A percentile compares a stretch with the other conserved stretches of the same genome.
Conservation (phyloP, 2,329 filamentous ascomycete genomes). For the Thermoascus crustaceus region DNA sequence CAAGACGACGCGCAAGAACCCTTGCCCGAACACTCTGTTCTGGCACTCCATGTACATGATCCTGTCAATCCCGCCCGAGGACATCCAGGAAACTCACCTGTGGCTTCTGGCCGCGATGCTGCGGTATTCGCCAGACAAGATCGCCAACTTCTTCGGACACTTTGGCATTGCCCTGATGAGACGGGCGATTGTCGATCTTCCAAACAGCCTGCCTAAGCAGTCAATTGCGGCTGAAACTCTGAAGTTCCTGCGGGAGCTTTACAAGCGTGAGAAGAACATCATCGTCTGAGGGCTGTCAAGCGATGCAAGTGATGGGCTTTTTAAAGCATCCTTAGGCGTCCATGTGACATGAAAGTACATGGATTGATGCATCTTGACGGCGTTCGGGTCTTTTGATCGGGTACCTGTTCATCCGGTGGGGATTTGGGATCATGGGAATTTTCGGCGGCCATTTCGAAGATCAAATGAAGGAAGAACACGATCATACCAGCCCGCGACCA, state of each 20-base stretch:
- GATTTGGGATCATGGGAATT: too few relatives aligned
- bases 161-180: constrained; percentile 64
- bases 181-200: constrained; percentile 66
- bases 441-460: too few relatives aligned
- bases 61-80: constrained; percentile 60
- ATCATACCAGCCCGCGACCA: too few relatives aligned
- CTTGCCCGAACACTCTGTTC: constrained; percentile 70
- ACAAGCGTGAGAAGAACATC: constrained; percentile 29
- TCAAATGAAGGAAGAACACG: too few relatives aligned
- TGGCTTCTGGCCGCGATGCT: constrained; percentile 65
- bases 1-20: constrained; percentile 59
- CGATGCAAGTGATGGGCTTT: too few relatives aligned
- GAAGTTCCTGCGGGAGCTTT: constrained; percentile 30
- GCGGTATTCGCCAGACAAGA: constrained; percentile 62
- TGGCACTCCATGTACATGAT: constrained; percentile 73
- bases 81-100: constrained; percentile 66
- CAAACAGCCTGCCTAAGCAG: constrained; percentile 33
- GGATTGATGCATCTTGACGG: too few relatives aligned
- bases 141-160: constrained; percentile 73
- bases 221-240: constrained; percentile 32
- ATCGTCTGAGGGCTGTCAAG: constrained; percentile 18
- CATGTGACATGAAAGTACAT: too few relatives aligned
- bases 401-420: too few relatives aligned
- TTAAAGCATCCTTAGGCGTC: too few relatives aligned
- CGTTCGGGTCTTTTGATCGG: too few relatives aligned